Evolutionary conservation across 2,329 filamentous ascomycete species (phyloP).

Genomic region (Stenocarpella maydis): DNA sequence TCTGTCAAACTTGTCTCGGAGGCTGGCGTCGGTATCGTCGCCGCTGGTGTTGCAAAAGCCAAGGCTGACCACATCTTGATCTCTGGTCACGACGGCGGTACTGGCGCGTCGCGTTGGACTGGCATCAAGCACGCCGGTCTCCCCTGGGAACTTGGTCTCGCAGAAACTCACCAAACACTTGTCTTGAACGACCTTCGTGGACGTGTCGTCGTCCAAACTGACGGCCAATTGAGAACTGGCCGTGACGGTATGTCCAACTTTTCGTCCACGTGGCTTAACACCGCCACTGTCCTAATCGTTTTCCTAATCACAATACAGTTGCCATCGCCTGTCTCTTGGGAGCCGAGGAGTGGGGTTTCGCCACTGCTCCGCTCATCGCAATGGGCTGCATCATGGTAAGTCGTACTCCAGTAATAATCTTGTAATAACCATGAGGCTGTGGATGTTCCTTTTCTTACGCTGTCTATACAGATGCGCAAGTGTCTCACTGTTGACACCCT

Average conservation of each 20-base stretch:
- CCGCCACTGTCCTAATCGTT: too few relatives aligned
- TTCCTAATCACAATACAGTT: too few relatives aligned
- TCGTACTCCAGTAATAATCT: too few relatives aligned
- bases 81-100: slow-evolving; percentile 95
- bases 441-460: too few relatives aligned
- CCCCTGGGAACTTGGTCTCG: slow-evolving; percentile 95
- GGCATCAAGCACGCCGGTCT: slow-evolving; percentile 98
- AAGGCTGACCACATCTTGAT: slow-evolving; percentile 98
- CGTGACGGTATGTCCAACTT: too few relatives aligned
- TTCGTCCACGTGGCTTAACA: too few relatives aligned
- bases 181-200: slow-evolving; percentile 96
- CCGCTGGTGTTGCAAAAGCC: slow-evolving; percentile 95
- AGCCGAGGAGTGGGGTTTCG: slow-evolving; percentile 98
- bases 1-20: slow-evolving; percentile 98
- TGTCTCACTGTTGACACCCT: too few relatives aligned
- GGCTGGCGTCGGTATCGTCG: slow-evolving; percentile 96
- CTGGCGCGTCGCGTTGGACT: slow-evolving; percentile 95
- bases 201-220: slow-evolving; percentile 94
- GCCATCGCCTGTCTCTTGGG: slow-evolving; percentile 94
- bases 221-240: slow-evolving; percentile 91
- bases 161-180: slow-evolving; percentile 95
- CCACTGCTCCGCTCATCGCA: slow-evolving; percentile 91
- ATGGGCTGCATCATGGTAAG: slow-evolving; percentile 99
- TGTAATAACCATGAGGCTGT: too few relatives aligned
- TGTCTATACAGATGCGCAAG: too few relatives aligned